Evolutionary conservation across 2,329 filamentous ascomycete genomes (phyloP), one percentile per base, ranked within the genome.

Genomic region (Neurospora sp.): DNA sequence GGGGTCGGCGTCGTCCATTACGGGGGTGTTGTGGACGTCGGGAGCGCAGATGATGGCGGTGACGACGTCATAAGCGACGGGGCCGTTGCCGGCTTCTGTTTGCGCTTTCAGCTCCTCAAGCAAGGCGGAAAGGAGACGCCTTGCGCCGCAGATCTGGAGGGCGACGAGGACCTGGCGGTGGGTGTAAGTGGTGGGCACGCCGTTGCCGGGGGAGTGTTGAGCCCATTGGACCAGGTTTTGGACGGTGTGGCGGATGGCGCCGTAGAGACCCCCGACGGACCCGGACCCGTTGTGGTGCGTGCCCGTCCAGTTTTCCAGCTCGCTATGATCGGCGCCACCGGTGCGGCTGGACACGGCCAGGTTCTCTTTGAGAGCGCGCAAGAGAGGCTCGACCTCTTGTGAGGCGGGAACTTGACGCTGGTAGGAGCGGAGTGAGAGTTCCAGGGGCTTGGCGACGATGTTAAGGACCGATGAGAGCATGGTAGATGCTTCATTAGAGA

Each of bases 401-500:
- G 89, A 89, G 67, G 85, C 85, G 0, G 91, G 90, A 66, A 91
- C 86, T 38, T 87, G 86, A 36, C 86, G 85, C 75, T 91, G 89
- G 68, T 92, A 86, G 15, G 86, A 87, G 38, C 88, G 85, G 15
- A 95, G 84, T 1, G 88, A 87, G 71, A 88, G 86, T 74, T 91
- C 89, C 2, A 94, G 80, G 0, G 89, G 88, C 71, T 87, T 89
- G 1, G 91, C 90, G 1, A 93, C 85, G 46, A 93, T 89, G 42
- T 88, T 90, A 42, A 93, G 83, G 15, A 94, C 90, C 0, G 90
- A 88, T 4, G 86, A 84, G 68, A 93, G 86, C 88, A 93, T 92
- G 3, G 86, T 83, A 68, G 84, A 86, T 11, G 91, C 91, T 76
- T 95, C 92, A 40, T 86, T 86, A 0, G 91, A 91, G 66, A 90